A percentile compares a stretch with the other conserved stretches of the same genome.
phyloP scores from a whole-genome alignment of 352 stramenopile genomes.

The Phytophthora constricta region DNA sequence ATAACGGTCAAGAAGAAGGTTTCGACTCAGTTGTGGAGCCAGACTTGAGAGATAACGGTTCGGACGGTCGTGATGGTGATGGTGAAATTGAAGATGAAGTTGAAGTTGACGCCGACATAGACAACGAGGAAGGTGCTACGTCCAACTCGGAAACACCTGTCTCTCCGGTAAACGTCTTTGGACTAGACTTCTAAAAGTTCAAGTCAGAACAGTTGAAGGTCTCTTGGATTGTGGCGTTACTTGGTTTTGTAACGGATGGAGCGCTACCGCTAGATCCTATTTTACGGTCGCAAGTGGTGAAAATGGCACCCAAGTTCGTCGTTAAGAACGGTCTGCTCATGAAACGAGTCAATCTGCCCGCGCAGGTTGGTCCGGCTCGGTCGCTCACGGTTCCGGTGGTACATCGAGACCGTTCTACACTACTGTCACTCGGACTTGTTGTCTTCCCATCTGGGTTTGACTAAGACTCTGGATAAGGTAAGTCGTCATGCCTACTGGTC shows the following conservation, averaged over 20 bases:
- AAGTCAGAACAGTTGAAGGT: neutral
- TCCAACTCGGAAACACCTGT: neutral
- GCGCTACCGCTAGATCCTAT: constrained; percentile 10
- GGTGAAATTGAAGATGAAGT: too few species aligned
- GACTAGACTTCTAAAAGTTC: neutral
- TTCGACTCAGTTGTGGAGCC: neutral
- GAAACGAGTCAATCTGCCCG: constrained; percentile 3
- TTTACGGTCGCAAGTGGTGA: neutral
- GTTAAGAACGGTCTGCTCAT: constrained; percentile 7
- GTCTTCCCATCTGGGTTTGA: constrained; percentile 5
- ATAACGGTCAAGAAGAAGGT: too few species aligned
- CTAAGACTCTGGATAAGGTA: constrained; percentile 8
- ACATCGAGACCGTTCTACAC: constrained; percentile 15
- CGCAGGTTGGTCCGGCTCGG: constrained; percentile 1
- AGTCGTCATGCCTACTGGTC: neutral
- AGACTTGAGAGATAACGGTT: too few species aligned
- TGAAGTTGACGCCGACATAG: too few species aligned
- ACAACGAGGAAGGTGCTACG: too few species aligned
- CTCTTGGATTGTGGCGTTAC: constrained; percentile 7
- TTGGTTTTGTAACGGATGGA: constrained; percentile 1
- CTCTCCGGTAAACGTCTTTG: neutral
- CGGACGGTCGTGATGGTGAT: too few species aligned
- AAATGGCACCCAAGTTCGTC: neutral
- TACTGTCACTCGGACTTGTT: constrained; percentile 14
- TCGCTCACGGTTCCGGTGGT: constrained; percentile 7